Conservation (phyloP, 495 filamentous ascomycete species). For the Tuber melanosporum region DNA sequence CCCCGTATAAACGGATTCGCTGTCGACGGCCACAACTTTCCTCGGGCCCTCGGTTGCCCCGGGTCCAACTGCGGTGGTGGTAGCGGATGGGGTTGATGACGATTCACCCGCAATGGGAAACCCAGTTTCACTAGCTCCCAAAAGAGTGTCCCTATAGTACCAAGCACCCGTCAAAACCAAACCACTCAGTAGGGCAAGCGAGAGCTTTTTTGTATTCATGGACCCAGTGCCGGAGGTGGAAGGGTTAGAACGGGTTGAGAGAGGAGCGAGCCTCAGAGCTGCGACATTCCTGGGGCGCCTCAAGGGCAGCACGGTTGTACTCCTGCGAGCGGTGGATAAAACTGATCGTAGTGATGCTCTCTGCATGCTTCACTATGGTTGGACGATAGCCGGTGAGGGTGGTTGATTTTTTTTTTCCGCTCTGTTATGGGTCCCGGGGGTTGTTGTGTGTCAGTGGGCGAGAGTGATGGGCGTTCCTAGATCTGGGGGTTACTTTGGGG, state of each 20-base stretch:
- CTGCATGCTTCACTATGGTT: conserved; percentile 22
- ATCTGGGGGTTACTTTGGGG: background rate
- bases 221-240: conserved; percentile 6
- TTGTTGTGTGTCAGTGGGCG: background rate
- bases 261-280: background rate
- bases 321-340: conserved; percentile 18
- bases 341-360: conserved; percentile 22
- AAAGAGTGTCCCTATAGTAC: conserved; percentile 36
- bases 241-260: conserved; percentile 10
- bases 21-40: conserved; percentile 66
- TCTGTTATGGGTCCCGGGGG: background rate
- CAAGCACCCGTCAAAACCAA: conserved; percentile 36
- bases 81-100: conserved; percentile 10
- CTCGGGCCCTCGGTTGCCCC: conserved; percentile 25
- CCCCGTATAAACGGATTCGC: conserved; percentile 76
- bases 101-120: conserved; percentile 10
- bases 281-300: conserved; percentile 8
- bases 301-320: conserved; percentile 8
- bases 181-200: conserved; percentile 37
- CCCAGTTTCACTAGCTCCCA: conserved; percentile 10
- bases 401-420: conserved; percentile 2
- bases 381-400: conserved; percentile 4
- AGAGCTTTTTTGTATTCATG: conserved; percentile 39
- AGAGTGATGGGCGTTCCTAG: background rate
- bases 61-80: background rate